Base-by-base conservation (phyloP, 2,329 filamentous ascomycete species). In the Sporothrix mexicana region DNA sequence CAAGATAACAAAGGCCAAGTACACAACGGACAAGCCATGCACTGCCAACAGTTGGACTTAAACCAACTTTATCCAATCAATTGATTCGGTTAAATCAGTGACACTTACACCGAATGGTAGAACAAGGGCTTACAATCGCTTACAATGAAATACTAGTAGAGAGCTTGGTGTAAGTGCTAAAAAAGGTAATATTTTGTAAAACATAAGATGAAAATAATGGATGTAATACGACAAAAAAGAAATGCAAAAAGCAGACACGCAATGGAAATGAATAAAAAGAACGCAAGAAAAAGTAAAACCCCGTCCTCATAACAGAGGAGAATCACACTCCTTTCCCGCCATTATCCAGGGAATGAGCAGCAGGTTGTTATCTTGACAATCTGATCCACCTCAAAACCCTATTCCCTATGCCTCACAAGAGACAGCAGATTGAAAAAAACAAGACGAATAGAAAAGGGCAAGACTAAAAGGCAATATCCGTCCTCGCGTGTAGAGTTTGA, bases 111-210 rank as follows among this genome's bases (percentile, higher is more conserved):
- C 30, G 30, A 36, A 36, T 36, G 30, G 30, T 36, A 36, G 5
- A n/a, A n/a, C n/a, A n/a, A n/a, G n/a, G n/a, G n/a, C n/a, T n/a
- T n/a, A 51, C 47, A 51, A 15, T 4, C 13, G 47, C 12, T 9
- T 15, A 55, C 7, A 36, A 59, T 43, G 17, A 59, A 15, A 41
- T 49, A 13, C 12, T 43, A 23, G 30, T 36, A 36, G 30, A 36
- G 30, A 7, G 30, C 30, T 36, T 36, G 30, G 30, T 36, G 30
- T 36, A 36, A 36, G 30, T 36, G 30, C 30, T 36, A 55, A 69
- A 69, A 30, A 64, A 51, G 57, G 25, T n/a, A 57, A 51, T 30
- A 61, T 53, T 45, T 73, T 66, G 61, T 70, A 62, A 71, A 70
- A 68, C 45, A 74, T 12, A 47, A 59, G 69, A 25, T 43, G 61